Evolutionary conservation across 495 filamentous ascomycete species (phyloP).

Genomic region (Staphylotrichum tortipilum): DNA sequence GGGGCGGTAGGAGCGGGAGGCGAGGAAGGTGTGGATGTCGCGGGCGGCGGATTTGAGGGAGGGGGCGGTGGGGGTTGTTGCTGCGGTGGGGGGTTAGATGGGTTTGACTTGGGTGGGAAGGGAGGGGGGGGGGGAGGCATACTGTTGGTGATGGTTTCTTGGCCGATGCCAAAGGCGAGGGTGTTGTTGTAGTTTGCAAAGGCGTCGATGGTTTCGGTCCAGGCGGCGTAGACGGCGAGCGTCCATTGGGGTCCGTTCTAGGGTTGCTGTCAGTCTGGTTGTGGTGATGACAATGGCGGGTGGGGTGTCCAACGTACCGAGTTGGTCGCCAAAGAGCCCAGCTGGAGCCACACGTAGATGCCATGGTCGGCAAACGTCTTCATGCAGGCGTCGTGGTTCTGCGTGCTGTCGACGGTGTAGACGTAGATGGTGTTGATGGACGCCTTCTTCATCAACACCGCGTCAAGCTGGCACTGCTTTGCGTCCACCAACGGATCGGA

Average conservation of each 20-base stretch:
- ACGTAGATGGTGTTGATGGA: slow-evolving; percentile 76
- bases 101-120: neutral
- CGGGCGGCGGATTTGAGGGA: slow-evolving; percentile 68
- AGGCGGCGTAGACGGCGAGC: slow-evolving; percentile 51
- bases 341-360: slow-evolving; percentile 58
- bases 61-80: slow-evolving; percentile 56
- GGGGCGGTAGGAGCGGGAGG: slow-evolving; percentile 60
- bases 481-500: slow-evolving; percentile 60
- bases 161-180: slow-evolving; percentile 68
- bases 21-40: slow-evolving; percentile 67
- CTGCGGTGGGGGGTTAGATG: slow-evolving; percentile 20
- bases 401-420: slow-evolving; percentile 63
- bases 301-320: neutral
- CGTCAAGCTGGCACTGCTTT: slow-evolving; percentile 65
- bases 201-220: slow-evolving; percentile 57
- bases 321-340: slow-evolving; percentile 40
- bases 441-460: slow-evolving; percentile 59
- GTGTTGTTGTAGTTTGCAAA: slow-evolving; percentile 68
- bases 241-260: slow-evolving; percentile 57
- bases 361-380: slow-evolving; percentile 53
- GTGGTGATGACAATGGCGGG: neutral
- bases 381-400: slow-evolving; percentile 59
- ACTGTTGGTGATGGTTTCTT: slow-evolving; percentile 56
- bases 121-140: neutral
- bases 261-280: too few species aligned